These are phyloP conservation scores for Spathaspora arborariae DNA, from an alignment of 805 yeast genomes.

Conservation along the genomic window DNA sequence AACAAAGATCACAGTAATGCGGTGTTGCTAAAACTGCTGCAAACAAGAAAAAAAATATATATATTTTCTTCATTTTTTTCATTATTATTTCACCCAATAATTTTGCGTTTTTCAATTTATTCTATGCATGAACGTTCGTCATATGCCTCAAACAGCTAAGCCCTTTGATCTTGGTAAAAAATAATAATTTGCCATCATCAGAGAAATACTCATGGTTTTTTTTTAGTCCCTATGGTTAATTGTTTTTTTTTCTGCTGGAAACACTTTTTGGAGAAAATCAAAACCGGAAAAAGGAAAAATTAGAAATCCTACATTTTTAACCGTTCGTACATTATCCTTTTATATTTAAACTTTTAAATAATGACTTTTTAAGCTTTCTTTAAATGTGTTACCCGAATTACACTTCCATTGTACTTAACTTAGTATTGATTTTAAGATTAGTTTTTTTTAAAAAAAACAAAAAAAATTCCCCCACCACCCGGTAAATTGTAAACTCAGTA, in stretches of 20 bases:
- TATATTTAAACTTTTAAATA: neutral
- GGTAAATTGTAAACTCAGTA: neutral
- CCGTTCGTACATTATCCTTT: neutral
- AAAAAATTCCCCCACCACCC: too few species aligned
- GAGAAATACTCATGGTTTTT: too few species aligned
- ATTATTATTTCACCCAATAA: neutral
- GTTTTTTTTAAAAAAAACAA: too few species aligned
- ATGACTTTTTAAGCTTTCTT: neutral
- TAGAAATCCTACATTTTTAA: neutral
- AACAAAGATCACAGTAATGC: neutral
- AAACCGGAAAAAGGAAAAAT: neutral
- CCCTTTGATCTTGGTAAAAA: neutral
- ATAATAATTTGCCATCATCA: neutral
- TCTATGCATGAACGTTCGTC: neutral
- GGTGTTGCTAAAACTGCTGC: slow-evolving; percentile 1
- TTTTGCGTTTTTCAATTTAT: neutral
- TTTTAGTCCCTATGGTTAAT: too few species aligned
- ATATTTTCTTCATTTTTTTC: neutral
- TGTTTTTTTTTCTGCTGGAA: neutral
- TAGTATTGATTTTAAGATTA: neutral
- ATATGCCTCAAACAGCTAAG: neutral
- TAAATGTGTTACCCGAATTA: neutral
- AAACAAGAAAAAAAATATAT: neutral
- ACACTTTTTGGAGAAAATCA: neutral
- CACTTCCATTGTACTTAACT: neutral